Base-by-base conservation (phyloP, 805 yeast genomes). In the Saccharomycopsis malanga region DNA sequence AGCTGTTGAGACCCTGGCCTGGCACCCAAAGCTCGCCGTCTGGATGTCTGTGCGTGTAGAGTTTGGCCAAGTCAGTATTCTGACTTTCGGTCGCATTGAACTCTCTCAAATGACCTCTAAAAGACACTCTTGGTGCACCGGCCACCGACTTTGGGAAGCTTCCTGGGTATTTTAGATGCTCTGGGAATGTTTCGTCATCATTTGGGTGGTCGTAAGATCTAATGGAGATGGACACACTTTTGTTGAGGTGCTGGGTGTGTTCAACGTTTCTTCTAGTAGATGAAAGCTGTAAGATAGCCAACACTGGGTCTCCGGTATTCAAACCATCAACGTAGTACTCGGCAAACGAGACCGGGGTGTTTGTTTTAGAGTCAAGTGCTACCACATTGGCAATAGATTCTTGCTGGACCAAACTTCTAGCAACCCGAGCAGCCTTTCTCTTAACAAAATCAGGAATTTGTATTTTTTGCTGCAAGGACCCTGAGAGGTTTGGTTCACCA, bases 1-100 rank as follows among this genome's bases (percentile, higher is more conserved):
- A 71, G 2, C 87, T 71, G 24, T 65, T 62, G 60, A 84, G 93
- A 14, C 53, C 53, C 7, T 70, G 61, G 2, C 76, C 77, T 2
- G 95, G 94, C 27, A 76, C 63, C 94, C 95, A 87, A 57, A 68
- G 69, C 15, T 64, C 64, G 3, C 93, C 77, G 54, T 86, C 95
- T 5, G 78, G 83, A 59, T 86, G 94, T 55, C 78, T 70, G 37
- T 58, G 51, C 22, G 73, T 59, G 61, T 83, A 84, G 56, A 86
- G 79, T 18, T 56, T 54, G 49, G 61, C 67, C 48, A 68, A 63
- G 4, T 50, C 45, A 18, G 51, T 59, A 14, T 64, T 66, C 12
- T 64, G 62, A 2, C 60, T 59, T 15, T 61, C 59, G 30, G 62
- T 60, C 29, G 70, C 59, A 40, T 62, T 64, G 51, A 83, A 71